Evolutionary conservation across 2,329 filamentous ascomycete genomes (phyloP).

Genomic region (Arthrinium phaeospermum): DNA sequence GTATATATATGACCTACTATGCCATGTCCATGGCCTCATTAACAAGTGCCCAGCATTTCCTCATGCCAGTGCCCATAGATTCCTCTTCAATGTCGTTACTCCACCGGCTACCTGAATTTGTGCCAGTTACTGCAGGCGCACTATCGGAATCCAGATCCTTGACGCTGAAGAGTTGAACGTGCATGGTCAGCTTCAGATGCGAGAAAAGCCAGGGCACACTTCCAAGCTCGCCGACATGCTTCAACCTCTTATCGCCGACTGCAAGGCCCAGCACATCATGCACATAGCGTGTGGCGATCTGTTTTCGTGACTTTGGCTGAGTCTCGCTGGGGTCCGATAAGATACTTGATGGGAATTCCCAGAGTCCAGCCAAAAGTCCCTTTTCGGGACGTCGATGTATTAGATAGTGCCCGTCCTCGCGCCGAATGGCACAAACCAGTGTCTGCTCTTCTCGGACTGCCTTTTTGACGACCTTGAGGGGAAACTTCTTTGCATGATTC

Average conservation of each 20-base stretch:
- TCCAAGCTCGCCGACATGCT: conserved; percentile 50
- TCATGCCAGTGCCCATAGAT: conserved; percentile 65
- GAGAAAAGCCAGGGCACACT: conserved; percentile 64
- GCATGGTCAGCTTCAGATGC: conserved; percentile 62
- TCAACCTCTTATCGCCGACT: conserved; percentile 28
- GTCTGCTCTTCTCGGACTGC: conserved; percentile 57
- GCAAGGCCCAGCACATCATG: conserved; percentile 32
- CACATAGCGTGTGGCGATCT: conserved; percentile 44
- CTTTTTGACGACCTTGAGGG: conserved; percentile 57
- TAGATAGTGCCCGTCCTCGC: conserved; percentile 49
- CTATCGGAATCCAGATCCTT: conserved; percentile 26
- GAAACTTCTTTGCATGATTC: conserved; percentile 56
- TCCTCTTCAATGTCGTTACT: conserved; percentile 50
- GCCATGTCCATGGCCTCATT: conserved; percentile 30
- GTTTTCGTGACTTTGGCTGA: conserved; percentile 40
- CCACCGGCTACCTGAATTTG: conserved; percentile 40
- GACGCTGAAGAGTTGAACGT: conserved; percentile 57
- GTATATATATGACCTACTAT: background rate
- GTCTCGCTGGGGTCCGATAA: conserved; percentile 38
- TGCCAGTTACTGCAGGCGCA: background rate
- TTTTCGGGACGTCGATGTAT: conserved; percentile 58
- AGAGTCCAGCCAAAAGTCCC: conserved; percentile 59
- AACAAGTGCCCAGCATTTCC: conserved; percentile 59
- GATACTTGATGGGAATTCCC: conserved; percentile 59
- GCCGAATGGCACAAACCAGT: conserved; percentile 58